Percentiles rank a stretch among this genome's conserved stretches.
Conservation (phyloP, 2,329 filamentous ascomycete genomes). For the Aspergillus fumigatiaffinis region DNA sequence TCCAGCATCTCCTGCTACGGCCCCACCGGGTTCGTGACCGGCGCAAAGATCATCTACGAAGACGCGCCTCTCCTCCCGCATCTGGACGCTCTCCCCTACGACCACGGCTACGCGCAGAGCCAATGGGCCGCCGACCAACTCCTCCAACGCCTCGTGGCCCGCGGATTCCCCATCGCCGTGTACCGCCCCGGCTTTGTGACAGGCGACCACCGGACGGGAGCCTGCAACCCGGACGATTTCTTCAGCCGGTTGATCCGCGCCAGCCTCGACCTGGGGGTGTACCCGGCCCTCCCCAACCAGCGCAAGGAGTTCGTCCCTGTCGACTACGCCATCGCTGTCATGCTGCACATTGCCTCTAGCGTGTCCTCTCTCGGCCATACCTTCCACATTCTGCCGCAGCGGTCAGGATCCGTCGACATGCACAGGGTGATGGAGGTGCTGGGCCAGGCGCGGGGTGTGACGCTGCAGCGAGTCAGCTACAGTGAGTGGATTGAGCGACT, state of each 20-base stretch:
- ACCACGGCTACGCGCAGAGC: slow-evolving; percentile 78
- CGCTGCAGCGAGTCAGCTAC: slow-evolving; percentile 2
- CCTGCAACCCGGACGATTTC: slow-evolving; percentile 73
- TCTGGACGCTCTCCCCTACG: slow-evolving; percentile 40
- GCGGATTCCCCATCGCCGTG: slow-evolving; percentile 67
- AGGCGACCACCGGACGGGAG: slow-evolving; percentile 63
- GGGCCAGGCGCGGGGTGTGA: slow-evolving; percentile 1
- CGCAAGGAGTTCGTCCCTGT: slow-evolving; percentile 25
- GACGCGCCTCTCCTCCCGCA: slow-evolving; percentile 18
- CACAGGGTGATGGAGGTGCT: slow-evolving; percentile 11
- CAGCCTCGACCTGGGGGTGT: slow-evolving; percentile 63
- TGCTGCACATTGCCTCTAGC: slow-evolving; percentile 19
- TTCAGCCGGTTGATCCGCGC: slow-evolving; percentile 75
- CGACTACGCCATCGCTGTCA: slow-evolving; percentile 18
- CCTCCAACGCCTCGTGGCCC: slow-evolving; percentile 65
- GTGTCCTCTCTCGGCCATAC: slow-evolving; percentile 11
- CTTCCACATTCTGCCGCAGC: slow-evolving; percentile 17
- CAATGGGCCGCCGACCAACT: slow-evolving; percentile 73
- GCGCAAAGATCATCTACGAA: slow-evolving; percentile 13
- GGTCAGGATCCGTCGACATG: slow-evolving; percentile 10
- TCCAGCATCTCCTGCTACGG: slow-evolving; percentile 23
- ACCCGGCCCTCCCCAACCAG: slow-evolving; percentile 21
- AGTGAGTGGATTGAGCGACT: slow-evolving; percentile 14
- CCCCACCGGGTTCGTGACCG: slow-evolving; percentile 20
- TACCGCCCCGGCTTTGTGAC: slow-evolving; percentile 77